Evolutionary conservation across 2,329 filamentous ascomycete species (phyloP).

Genomic region (Graphium sp.): DNA sequence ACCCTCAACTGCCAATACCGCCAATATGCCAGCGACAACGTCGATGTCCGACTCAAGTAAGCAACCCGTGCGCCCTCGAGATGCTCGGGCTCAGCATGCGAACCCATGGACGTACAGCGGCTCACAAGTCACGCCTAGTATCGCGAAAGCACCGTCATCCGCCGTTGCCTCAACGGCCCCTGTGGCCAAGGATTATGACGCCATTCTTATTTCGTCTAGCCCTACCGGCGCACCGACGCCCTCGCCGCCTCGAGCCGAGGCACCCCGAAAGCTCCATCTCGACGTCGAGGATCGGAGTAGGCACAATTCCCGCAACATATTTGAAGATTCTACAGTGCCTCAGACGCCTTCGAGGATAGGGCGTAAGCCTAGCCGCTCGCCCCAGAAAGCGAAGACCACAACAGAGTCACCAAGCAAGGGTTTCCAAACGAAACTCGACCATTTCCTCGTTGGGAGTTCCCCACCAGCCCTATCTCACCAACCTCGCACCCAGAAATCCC

Average conservation of each 20-base stretch:
- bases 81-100: constrained; percentile 6
- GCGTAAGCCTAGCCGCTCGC: not conserved
- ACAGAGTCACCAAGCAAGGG: not conserved
- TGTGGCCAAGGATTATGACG: constrained; percentile 11
- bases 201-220: constrained; percentile 28
- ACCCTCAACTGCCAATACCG: not conserved
- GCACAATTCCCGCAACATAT: not conserved
- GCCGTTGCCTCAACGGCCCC: constrained; percentile 18
- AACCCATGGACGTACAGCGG: constrained; percentile 20
- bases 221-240: constrained; percentile 12
- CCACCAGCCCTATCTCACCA: too few relatives aligned
- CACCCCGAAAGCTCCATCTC: constrained; percentile 6
- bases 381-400: not conserved
- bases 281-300: constrained; percentile 1
- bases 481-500: not conserved
- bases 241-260: not conserved
- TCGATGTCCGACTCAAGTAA: not conserved
- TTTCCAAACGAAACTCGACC: constrained; percentile 3
- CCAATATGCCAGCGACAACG: not conserved
- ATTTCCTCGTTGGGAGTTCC: not conserved
- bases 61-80: not conserved
- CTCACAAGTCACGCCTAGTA: constrained; percentile 24
- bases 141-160: constrained; percentile 11
- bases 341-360: not conserved
- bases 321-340: too few relatives aligned